Conservation (phyloP, 2,329 filamentous ascomycete species). For the Dothistroma septosporum region DNA sequence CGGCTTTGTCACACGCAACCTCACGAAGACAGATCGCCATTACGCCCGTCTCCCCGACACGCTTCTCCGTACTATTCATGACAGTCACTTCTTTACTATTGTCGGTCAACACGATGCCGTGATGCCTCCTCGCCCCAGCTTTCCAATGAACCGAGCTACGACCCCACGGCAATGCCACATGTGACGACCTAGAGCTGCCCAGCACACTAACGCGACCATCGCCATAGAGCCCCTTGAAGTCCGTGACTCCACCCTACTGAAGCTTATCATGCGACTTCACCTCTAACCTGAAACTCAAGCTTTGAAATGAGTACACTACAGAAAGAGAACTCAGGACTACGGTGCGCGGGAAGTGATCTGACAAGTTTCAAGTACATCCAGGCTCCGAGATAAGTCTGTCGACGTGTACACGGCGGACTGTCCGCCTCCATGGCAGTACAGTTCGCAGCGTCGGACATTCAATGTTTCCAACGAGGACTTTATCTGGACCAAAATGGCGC, state of each 20-base stretch:
- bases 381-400: neutral
- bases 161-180: too few relatives aligned
- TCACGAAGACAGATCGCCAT: too few relatives aligned
- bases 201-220: neutral
- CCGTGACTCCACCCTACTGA: conserved; percentile 33
- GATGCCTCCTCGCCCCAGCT: too few relatives aligned
- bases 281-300: neutral
- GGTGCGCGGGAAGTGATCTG: neutral
- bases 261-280: conserved; percentile 36
- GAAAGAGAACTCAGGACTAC: neutral
- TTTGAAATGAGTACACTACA: neutral
- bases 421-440: neutral
- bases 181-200: neutral
- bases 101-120: too few relatives aligned
- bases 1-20: neutral
- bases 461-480: too few relatives aligned
- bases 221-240: conserved; percentile 8
- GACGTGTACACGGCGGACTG: too few relatives aligned
- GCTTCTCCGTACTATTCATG: too few relatives aligned
- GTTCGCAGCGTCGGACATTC: too few relatives aligned
- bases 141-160: too few relatives aligned
- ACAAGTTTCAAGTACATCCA: neutral
- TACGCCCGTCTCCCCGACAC: too few relatives aligned
- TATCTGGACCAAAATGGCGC: neutral
- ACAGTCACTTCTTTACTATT: too few relatives aligned